Conservation (phyloP, 1,284 basidiomycete species). For the Ustilago crameri region DNA sequence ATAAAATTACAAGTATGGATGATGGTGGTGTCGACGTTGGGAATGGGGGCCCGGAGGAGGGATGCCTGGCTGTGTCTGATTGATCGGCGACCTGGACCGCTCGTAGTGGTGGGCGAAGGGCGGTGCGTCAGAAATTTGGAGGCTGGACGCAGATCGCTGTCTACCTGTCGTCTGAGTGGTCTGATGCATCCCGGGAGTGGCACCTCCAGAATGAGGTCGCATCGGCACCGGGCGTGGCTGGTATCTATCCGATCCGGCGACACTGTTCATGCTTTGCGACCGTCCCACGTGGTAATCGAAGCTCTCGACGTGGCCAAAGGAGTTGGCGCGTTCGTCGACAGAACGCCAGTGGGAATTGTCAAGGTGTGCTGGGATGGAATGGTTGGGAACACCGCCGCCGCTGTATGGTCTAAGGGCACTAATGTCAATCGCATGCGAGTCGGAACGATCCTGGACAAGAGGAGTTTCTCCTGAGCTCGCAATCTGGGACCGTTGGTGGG, state of each 20-base stretch:
- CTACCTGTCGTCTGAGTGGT: constrained; percentile 2
- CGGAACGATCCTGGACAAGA: neutral
- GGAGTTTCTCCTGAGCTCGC: neutral
- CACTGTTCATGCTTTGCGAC: neutral
- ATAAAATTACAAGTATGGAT: constrained; percentile 19
- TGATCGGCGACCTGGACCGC: constrained; percentile 5
- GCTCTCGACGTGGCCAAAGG: constrained; percentile 8
- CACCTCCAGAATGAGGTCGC: constrained; percentile 11
- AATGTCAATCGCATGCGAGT: neutral
- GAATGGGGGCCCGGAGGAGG: neutral
- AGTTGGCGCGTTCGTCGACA: constrained; percentile 3
- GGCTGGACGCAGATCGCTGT: constrained; percentile 11
- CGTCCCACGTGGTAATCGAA: constrained; percentile 4
- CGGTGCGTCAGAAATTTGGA: constrained; percentile 3
- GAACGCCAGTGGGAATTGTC: neutral
- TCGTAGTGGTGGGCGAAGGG: neutral
- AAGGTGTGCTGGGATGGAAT: neutral
- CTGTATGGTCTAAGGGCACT: neutral
- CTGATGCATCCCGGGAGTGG: neutral
- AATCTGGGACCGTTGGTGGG: neutral
- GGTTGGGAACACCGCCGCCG: neutral
- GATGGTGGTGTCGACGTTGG: constrained; percentile 23
- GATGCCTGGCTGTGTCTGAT: neutral
- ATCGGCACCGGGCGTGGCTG: neutral
- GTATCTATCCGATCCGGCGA: neutral